Evolutionary conservation across 371 early-diverging fungal species (phyloP).

Genomic region (Capniomyces stellatus): DNA sequence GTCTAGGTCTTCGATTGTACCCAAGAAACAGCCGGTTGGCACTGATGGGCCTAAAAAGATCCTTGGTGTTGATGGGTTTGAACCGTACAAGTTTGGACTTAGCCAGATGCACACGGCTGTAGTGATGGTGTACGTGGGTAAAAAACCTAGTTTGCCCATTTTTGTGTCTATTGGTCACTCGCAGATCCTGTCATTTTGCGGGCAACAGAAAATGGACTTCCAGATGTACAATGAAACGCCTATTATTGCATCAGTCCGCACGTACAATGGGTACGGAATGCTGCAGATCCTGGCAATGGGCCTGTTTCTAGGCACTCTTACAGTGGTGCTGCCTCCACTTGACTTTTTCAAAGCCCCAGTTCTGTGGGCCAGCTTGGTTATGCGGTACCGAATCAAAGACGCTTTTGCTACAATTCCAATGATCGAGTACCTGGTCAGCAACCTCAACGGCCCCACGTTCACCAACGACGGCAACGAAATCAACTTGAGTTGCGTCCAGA

Average conservation of each 20-base stretch:
- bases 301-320: conserved; percentile 38
- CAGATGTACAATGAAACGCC: conserved; percentile 43
- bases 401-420: conserved; percentile 48
- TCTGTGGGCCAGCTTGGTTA: conserved; percentile 44
- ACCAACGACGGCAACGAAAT: conserved; percentile 19
- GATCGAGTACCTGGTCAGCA: conserved; percentile 51
- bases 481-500: conserved; percentile 38
- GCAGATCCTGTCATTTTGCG: conserved; percentile 49
- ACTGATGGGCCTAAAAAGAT: conserved; percentile 5
- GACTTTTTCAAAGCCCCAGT: conserved; percentile 36
- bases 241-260: conserved; percentile 43
- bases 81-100: conserved; percentile 3
- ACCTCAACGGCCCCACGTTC: not conserved
- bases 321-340: conserved; percentile 31
- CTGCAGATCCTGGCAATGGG: conserved; percentile 53
- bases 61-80: conserved; percentile 10
- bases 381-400: conserved; percentile 46
- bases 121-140: conserved; percentile 19
- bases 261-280: conserved; percentile 53
- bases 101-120: conserved; percentile 8
- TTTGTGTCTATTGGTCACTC: conserved; percentile 42
- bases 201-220: conserved; percentile 60
- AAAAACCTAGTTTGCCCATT: conserved; percentile 21
- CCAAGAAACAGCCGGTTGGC: not conserved
- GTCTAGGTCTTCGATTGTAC: not conserved